Base-by-base conservation (phyloP, 768 basidiomycete genomes). In the Nevesoporus exiguus region DNA sequence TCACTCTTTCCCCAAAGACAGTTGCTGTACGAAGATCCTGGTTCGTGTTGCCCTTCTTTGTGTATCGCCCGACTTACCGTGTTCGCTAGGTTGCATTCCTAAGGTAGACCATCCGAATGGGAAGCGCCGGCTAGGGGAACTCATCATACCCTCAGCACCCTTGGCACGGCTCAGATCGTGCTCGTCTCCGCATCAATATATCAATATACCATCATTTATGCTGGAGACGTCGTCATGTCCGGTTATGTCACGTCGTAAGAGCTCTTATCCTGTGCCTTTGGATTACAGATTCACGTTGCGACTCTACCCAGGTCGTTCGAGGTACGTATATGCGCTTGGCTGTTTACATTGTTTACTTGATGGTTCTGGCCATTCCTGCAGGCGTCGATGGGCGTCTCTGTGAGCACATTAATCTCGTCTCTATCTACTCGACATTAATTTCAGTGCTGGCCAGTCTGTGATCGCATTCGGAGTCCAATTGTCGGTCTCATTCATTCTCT, bases 301-400 rank as follows among this genome's bases (percentile, higher is more conserved):
- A 22, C 21, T 44, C 2, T n/a, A 43, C 25, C 14, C 37, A 66
- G 66, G 21, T 52, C 66, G 6, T 66, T 66, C 41, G 63, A 68
- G 55, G 66, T 67, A 3, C 33, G 64, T 58, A 7, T 56, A 59
- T 54, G 51, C 55, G 30, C 42, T 29, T 22, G 7, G 17, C 0
- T 17, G 1, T 24, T 19, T 47, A n/a, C n/a, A n/a, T 27, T 24
- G 17, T 27, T 8, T 7, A 9, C 25, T 43, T 13, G 27, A 15
- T 27, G 14, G 42, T n/a, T 4, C 27, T 29, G 27, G 27, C 5
- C 27, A 8, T 29, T 29, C 8, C 15, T 43, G 27, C 13, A 74
- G 73, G 71, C 65, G 3, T 71, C 72, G 2, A 73, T 73, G 71
- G 73, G 53, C 9, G 49, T 74, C 36, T 72, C 71, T 30, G 71